Percentiles rank a stretch among this genome's conserved stretches.
phyloP scores from a whole-genome alignment of 2,329 filamentous ascomycete species.

The Periglandula ipomoeae region DNA sequence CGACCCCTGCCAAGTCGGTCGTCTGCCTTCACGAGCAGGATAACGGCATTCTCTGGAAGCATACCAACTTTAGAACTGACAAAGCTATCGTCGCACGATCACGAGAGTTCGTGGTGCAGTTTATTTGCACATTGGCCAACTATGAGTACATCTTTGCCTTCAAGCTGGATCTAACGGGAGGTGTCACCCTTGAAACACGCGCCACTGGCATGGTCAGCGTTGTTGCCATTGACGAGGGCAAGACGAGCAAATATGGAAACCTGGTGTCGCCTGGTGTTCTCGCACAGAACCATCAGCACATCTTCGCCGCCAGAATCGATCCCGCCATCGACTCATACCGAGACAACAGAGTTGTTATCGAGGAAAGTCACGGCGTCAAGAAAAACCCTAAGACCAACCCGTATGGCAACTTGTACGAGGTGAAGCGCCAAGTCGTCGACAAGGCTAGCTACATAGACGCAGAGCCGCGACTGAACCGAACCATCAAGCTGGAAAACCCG shows the following conservation, averaged over 20 bases:
- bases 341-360: slow-evolving; percentile 39
- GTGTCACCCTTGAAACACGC: slow-evolving; percentile 51
- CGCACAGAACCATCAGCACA: slow-evolving; percentile 62
- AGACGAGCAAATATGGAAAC: slow-evolving; percentile 44
- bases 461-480: slow-evolving; percentile 41
- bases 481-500: slow-evolving; percentile 39
- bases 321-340: slow-evolving; percentile 47
- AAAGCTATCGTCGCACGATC: slow-evolving; percentile 50
- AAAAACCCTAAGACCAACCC: slow-evolving; percentile 47
- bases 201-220: slow-evolving; percentile 58
- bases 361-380: slow-evolving; percentile 27
- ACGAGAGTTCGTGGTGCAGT: slow-evolving; percentile 57
- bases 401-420: slow-evolving; percentile 50
- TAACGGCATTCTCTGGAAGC: slow-evolving; percentile 62
- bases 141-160: slow-evolving; percentile 54
- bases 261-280: slow-evolving; percentile 55
- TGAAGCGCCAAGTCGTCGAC: slow-evolving; percentile 38
- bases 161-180: slow-evolving; percentile 52
- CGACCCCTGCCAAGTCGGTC: slow-evolving; percentile 44
- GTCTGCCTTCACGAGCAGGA: slow-evolving; percentile 65
- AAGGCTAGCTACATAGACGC: slow-evolving; percentile 40
- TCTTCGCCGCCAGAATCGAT: slow-evolving; percentile 57
- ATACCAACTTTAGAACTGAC: slow-evolving; percentile 58
- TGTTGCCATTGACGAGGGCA: slow-evolving; percentile 48
- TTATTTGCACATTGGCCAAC: slow-evolving; percentile 60